Base-by-base conservation (phyloP, 2,329 filamentous ascomycete species). In the Myriangium duriaei region DNA sequence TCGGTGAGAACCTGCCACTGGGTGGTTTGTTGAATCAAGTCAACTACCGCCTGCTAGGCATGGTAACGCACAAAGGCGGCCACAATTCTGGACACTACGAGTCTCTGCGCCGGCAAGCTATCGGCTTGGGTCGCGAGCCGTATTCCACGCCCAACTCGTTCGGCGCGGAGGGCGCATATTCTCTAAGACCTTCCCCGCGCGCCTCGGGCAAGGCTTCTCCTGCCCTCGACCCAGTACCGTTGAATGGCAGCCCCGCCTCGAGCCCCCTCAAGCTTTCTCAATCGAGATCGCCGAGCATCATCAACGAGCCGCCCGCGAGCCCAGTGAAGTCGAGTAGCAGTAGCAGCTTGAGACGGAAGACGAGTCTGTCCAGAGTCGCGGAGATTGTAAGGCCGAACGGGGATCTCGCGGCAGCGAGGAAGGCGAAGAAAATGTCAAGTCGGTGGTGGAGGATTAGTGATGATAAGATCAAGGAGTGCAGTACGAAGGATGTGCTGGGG, bases 381-480 rank as follows among this genome's bases (percentile, higher is more conserved):
- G 36, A 39, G 16, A 7, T 26, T n/a, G 21, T n/a, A 7, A 29
- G 36, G 13, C 28, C 28, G 11, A 33, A 33, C 9, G 30, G 36
- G 7, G 36, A 39, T 3, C 16, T 24, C 11, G 32, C 37, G 6
- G 13, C 32, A 13, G 38, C 24, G 30, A 37, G 41, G n/a, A 44
- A 45, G 14, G 44, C 45, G 30, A 73, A 70, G 48, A 76, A 74
- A 52, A 60, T 65, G 10, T 72, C 70, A 31, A 80, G 92, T 52
- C 76, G 81, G 29, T 98, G 91, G 91, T 98, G 91, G 91, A 76
- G 91, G 24, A 93, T 98, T 47, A 95, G 87, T 47, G 91, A 98
- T 56, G 91, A 98, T 48, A 94, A 92, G 60, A 76, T 96, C 51
- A 91, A 88, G 55, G 88, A 96, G 60, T 81, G 85, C 48, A 94